Percentiles rank a stretch among this genome's conserved stretches.
Evolutionary conservation across 139 green algal genomes (phyloP).

Genomic region (Chlamydomonas sp.): DNA sequence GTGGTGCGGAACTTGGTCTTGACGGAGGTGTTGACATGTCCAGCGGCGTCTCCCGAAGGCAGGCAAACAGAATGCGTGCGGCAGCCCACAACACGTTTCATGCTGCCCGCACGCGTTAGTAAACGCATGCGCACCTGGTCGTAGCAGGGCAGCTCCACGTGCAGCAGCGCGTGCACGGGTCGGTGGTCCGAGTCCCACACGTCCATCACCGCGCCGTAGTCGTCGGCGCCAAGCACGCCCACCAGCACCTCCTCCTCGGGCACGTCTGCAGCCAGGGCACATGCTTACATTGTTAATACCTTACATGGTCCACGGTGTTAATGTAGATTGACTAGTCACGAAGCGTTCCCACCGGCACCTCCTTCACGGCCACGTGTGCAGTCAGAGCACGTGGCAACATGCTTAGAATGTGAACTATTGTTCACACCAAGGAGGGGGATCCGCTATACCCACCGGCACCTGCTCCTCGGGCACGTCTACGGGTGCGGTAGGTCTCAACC

Average conservation of each 20-base stretch:
- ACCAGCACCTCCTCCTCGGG: conserved; percentile 9
- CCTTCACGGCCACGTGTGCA: too few species aligned
- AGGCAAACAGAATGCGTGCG: not conserved
- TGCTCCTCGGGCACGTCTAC: conserved; percentile 30
- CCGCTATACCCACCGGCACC: not conserved
- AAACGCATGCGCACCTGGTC: conserved; percentile 44
- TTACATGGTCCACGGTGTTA: too few species aligned
- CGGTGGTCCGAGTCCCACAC: conserved; percentile 94
- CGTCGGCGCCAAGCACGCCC: not conserved
- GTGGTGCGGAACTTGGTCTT: too few species aligned
- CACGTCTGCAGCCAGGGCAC: not conserved
- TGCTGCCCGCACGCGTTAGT: not conserved
- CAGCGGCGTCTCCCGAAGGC: not conserved
- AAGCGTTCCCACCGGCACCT: too few species aligned
- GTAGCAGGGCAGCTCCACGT: conserved; percentile 61
- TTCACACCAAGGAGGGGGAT: too few species aligned
- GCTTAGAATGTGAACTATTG: too few species aligned
- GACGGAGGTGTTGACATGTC: not conserved
- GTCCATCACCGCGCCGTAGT: conserved; percentile 77
- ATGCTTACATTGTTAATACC: too few species aligned
- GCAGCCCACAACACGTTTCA: not conserved
- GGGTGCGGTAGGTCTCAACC: too few species aligned
- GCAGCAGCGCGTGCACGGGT: conserved; percentile 78
- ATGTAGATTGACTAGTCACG: too few species aligned
- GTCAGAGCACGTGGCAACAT: too few species aligned